phyloP scores from a whole-genome alignment of 768 basidiomycete genomes.

The Clitopilus passeckerianus region DNA sequence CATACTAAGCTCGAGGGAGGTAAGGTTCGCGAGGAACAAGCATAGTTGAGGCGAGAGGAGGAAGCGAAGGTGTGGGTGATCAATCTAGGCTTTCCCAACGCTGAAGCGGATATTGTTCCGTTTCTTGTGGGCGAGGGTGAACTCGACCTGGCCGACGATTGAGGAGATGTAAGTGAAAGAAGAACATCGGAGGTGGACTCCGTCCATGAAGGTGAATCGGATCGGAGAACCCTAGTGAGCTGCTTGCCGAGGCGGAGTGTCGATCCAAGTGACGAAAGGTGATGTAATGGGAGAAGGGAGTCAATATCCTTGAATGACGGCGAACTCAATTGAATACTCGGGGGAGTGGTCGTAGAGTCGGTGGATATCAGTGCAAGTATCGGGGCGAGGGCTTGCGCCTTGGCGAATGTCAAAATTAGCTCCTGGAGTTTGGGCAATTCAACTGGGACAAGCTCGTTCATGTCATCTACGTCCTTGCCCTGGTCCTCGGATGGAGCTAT shows the following conservation, averaged over 20 bases:
- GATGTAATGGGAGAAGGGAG: conserved; percentile 20
- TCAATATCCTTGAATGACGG: conserved; percentile 19
- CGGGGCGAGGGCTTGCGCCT: conserved; percentile 11
- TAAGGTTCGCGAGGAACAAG: conserved; percentile 1
- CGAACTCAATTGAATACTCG: conserved; percentile 24
- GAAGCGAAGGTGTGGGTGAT: not conserved
- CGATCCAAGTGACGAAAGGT: conserved; percentile 8
- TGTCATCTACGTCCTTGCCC: not conserved
- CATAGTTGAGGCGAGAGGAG: not conserved
- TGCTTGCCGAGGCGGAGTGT: conserved; percentile 5
- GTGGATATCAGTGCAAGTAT: conserved; percentile 20
- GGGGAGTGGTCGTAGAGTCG: conserved; percentile 13
- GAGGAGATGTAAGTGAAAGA: conserved; percentile 4
- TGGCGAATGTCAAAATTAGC: conserved; percentile 20
- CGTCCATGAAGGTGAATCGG: conserved; percentile 2
- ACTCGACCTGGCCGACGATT: not conserved
- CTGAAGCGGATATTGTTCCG: not conserved
- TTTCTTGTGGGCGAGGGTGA: not conserved
- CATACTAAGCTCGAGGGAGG: not conserved
- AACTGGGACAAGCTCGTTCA: conserved; percentile 6
- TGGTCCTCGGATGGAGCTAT: conserved; percentile 13
- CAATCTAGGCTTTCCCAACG: not conserved
- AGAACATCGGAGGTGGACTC: not conserved
- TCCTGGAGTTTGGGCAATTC: conserved; percentile 21
- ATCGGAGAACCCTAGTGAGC: not conserved